Base-by-base conservation (phyloP, 306 rosid species). In the Potentilla sterilis region DNA sequence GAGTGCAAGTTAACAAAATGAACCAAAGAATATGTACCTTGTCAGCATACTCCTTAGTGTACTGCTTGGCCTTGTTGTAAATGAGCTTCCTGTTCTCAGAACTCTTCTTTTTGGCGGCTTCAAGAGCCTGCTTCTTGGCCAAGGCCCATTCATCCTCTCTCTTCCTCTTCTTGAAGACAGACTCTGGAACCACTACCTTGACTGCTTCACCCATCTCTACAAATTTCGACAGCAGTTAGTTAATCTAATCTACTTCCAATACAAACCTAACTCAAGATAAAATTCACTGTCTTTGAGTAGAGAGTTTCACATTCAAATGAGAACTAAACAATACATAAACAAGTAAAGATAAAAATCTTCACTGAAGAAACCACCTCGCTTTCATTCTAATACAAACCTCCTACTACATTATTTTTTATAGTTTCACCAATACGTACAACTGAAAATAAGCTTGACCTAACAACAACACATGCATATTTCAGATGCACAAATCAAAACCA, bases 141-240 rank as follows among this genome's bases (percentile, higher is more conserved):
- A 87, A 70, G 3, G 92, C 94, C 98, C 97, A 94, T 38, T 94
- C 91, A 49, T 86, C 97, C 16, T 84, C 91, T 59, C 96, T 90
- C 86, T 89, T 92, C 41, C 59, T 75, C 92, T 92, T 95, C 89
- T 95, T 95, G 82, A 95, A 55, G 54, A 88, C 89, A 1, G 96
- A 90, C 83, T 92, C 96, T 0, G 95, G 98, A 78, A 92, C 84
- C 59, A 79, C 64, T 5, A 82, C 54, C 87, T 89, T 87, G 52
- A 49, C 90, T 38, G 81, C 89, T 19, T 81, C 89, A 80, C 87
- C 92, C 98, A 91, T 93, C 42, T 83, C 88, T 65, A 41, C 52
- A 61, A 58, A 7, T 0, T 0, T 8, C 2, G 0, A 42, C 2
- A 58, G 11, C 76, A 72, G 3, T 14, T 42, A 40, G 7, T 42